A percentile compares a stretch with the other conserved stretches of the same genome.
phyloP scores from a whole-genome alignment of 768 basidiomycete genomes.

The Hortiboletus campestris region DNA sequence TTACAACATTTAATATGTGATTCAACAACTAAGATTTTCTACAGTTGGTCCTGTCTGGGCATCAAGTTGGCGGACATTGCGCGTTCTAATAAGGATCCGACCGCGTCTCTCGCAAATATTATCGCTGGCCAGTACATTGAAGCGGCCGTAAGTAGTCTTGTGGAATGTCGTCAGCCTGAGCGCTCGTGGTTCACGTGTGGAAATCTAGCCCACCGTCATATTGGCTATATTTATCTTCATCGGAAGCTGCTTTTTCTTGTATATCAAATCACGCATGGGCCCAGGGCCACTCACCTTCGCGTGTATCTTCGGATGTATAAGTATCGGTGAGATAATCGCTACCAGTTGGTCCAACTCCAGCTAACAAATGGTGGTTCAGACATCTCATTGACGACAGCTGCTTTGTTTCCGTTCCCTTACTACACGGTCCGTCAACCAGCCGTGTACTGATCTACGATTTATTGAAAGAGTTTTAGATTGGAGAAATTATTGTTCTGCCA shows the following conservation, averaged over 20 bases:
- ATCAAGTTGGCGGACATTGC: conserved; percentile 60
- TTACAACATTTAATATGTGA: background rate
- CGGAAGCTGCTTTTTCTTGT: conserved; percentile 56
- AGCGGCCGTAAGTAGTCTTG: conserved; percentile 31
- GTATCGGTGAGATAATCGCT: conserved; percentile 42
- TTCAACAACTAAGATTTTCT: background rate
- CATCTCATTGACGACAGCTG: conserved; percentile 55
- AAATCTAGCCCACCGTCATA: conserved; percentile 53
- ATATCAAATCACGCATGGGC: conserved; percentile 55
- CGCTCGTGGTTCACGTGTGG: background rate
- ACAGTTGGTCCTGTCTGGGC: conserved; percentile 66
- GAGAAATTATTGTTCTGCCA: conserved; percentile 53
- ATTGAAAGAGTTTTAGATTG: conserved; percentile 37
- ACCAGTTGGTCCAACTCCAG: background rate
- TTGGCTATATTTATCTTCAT: conserved; percentile 61
- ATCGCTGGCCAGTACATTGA: conserved; percentile 59
- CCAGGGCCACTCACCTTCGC: conserved; percentile 64
- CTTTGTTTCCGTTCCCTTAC: conserved; percentile 62
- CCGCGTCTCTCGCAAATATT: conserved; percentile 38
- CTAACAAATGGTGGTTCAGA: conserved; percentile 37
- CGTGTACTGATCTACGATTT: background rate
- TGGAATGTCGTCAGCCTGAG: background rate
- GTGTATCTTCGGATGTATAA: conserved; percentile 57
- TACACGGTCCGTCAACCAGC: conserved; percentile 41
- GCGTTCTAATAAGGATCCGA: conserved; percentile 42